Base-by-base conservation (phyloP, 345 rosid genomes). In the Citrus mangshanensis region DNA sequence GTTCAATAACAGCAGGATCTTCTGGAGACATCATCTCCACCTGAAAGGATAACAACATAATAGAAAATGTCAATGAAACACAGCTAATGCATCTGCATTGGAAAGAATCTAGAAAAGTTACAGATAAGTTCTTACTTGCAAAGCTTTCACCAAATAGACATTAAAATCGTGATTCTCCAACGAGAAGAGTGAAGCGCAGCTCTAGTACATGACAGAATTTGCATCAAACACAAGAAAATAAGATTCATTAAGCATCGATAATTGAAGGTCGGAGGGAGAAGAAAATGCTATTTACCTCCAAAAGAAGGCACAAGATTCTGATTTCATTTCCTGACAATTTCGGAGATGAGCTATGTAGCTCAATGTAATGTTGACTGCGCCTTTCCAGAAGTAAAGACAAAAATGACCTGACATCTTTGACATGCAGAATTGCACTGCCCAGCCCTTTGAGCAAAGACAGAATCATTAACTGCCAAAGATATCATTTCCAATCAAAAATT, bases 391-490 rank as follows among this genome's bases (percentile, higher is more conserved):
- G 96, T 32, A 79, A 79, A 75, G 92, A 85, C 86, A 96, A 81
- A 77, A 86, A 81, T 30, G 84, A 80, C 76, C 86, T 87, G 27
- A 89, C 91, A 85, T 87, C 91, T 85, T 89, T 85, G 81, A 84
- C 82, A 77, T 56, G 79, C 75, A 94, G 70, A 72, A 96, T 76
- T 42, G 76, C 76, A 80, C 70, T 77, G 61, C 99, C 99, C 81
- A 91, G 75, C 74, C 96, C 93, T 93, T 89, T 91, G 74, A 96
- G 87, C 84, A 89, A 85, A 35, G 94, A 89, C 34, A 94, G 79
- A 70, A 94, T 84, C 83, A 83, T 85, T 58, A 91, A 88, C 99
- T 96, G 99, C 87, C 82, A 80, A 74, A 77, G 63, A 49, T 24
- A 88, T 59, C 69, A 69, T 73, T 28, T 51, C 64, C 65, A 73